Evolutionary conservation across 2,329 filamentous ascomycete genomes (phyloP), one percentile per base, ranked within the genome.

Genomic region (Daldinia sp.): DNA sequence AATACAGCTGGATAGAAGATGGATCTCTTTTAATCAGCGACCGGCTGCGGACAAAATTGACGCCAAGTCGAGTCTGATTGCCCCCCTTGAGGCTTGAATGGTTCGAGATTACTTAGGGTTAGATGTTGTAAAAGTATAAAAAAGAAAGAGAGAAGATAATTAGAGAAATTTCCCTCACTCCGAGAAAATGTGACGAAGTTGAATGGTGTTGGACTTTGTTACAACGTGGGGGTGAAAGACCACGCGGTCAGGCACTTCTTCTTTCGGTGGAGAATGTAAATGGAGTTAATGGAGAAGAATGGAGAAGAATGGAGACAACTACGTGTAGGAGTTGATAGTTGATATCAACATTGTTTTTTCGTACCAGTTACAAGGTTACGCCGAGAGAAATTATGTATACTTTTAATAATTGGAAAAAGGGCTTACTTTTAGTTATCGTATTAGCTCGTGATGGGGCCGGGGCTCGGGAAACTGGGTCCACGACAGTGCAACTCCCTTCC

Each of bases 311-410:
- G 60, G 62, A n/a, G 64, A 58, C 49, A 35, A 50, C 45, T 62
- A 62, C 55, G 58, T 63, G 64, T 54, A 63, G 47, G 48, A 19
- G 39, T 50, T 34, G 62, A 69, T 57, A 19, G 39, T 50, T 34
- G 62, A 69, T 57, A 64, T 67, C 53, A 61, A 64, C 62, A 65
- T 67, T 30, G 48, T 63, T n/a, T 63, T n/a, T 30, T 30, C 10
- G 30, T 50, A 32, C 55, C 27, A 29, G 41, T 48, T 59, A 58
- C 57, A 63, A 48, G 51, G 61, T 58, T 60, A 61, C 32, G 60
- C 55, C 56, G 52, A 58, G 43, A 66, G 48, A 23, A 58, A 58
- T 47, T 58, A 58, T 63, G 56, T 35, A 35, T 15, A 35, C n/a
- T n/a, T n/a, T n/a, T 5, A 35, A 6, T 7, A 43, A 43, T 43